Percentiles rank a stretch among this genome's conserved stretches.
Evolutionary conservation across 306 rosid genomes (phyloP).

Genomic region (Castanea mollissima): DNA sequence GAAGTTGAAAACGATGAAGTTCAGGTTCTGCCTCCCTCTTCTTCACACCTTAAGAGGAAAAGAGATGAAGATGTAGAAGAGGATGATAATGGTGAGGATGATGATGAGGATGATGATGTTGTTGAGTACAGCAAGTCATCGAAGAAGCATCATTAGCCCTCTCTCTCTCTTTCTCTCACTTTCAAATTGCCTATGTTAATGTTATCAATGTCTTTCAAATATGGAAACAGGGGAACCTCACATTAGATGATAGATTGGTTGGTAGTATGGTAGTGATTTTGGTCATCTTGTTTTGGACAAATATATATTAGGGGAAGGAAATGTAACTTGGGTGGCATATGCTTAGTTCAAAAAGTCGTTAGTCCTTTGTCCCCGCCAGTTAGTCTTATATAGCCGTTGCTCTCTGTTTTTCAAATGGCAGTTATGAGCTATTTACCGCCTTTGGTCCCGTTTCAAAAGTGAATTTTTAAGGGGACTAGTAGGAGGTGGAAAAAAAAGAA

Average conservation of each 20-base stretch:
- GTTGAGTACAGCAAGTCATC: slow-evolving; percentile 57
- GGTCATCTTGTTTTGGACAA: slow-evolving; percentile 54
- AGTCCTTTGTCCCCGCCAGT: slow-evolving; percentile 38
- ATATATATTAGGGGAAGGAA: slow-evolving; percentile 32
- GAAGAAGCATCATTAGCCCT: slow-evolving; percentile 58
- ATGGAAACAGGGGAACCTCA: slow-evolving; percentile 62
- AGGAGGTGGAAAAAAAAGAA: slow-evolving; percentile 49
- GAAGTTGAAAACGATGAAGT: slow-evolving; percentile 50
- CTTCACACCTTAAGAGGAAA: slow-evolving; percentile 73
- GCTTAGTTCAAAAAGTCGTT: slow-evolving; percentile 68
- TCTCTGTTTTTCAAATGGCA: slow-evolving; percentile 58
- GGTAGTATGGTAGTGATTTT: slow-evolving; percentile 52
- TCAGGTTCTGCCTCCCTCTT: slow-evolving; percentile 56
- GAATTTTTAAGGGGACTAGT: slow-evolving; percentile 28
- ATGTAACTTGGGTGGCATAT: slow-evolving; percentile 50
- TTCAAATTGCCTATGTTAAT: slow-evolving; percentile 17
- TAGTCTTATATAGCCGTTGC: slow-evolving; percentile 62
- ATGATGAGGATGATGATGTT: slow-evolving; percentile 52
- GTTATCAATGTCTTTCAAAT: slow-evolving; percentile 32
- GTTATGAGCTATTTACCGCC: slow-evolving; percentile 62
- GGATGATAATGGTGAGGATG: slow-evolving; percentile 35
- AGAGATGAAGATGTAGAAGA: slow-evolving; percentile 52
- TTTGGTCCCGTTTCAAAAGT: slow-evolving; percentile 17
- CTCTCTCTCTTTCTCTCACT: background rate
- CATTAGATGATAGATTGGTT: slow-evolving; percentile 42